These are phyloP conservation scores for Pseudevernia furfuracea DNA, from an alignment of 495 filamentous ascomycete genomes.

Conservation along the genomic window DNA sequence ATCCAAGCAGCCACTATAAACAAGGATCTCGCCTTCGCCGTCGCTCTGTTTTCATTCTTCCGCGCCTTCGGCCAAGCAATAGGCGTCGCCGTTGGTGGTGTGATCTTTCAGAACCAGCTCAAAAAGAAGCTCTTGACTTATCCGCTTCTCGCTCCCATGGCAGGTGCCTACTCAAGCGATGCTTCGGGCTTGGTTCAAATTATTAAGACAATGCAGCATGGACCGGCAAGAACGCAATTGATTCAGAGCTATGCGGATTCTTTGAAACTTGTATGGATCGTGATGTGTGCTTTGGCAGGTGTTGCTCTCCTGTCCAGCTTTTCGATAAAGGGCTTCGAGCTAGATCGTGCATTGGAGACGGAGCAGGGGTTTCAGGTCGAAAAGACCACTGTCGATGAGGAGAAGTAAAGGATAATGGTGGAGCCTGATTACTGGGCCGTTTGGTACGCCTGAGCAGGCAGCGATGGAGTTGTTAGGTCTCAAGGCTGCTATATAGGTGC, in stretches of 20 bases:
- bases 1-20: constrained; percentile 44
- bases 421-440: neutral
- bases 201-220: constrained; percentile 47
- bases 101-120: constrained; percentile 56
- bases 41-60: constrained; percentile 53
- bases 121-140: constrained; percentile 38
- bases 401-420: constrained; percentile 29
- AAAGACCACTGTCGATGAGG: constrained; percentile 24
- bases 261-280: constrained; percentile 50
- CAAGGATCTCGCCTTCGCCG: constrained; percentile 47
- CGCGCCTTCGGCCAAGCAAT: constrained; percentile 50
- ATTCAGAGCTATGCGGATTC: constrained; percentile 49
- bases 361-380: constrained; percentile 40
- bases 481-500: neutral
- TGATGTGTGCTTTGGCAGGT: constrained; percentile 45
- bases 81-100: constrained; percentile 50
- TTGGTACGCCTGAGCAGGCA: neutral
- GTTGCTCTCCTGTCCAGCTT: constrained; percentile 44
- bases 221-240: constrained; percentile 36
- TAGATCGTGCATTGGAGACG: constrained; percentile 44
- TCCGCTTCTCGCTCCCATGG: constrained; percentile 37
- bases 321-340: constrained; percentile 45
- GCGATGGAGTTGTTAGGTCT: neutral
- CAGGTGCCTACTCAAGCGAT: constrained; percentile 46
- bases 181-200: constrained; percentile 52